Evolutionary conservation across 2,329 filamentous ascomycete genomes (phyloP), one percentile per base, ranked within the genome.

Genomic region (Alternaria triticimaculans): DNA sequence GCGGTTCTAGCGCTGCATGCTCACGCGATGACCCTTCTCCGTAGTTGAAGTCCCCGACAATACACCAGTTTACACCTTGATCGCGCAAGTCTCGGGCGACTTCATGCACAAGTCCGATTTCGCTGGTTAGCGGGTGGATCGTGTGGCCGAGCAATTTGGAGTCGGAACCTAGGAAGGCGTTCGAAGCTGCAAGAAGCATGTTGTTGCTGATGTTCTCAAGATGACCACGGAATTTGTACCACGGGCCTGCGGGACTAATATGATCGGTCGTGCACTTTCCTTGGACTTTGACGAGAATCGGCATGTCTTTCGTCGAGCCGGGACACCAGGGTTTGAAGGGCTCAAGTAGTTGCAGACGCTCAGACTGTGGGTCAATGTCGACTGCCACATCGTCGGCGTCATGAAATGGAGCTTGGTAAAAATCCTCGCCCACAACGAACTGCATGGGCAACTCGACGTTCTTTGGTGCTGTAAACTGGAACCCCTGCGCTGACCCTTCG

Each of bases 201-300:
- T 80, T 80, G 65, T 80, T 76, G 64, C 72, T 75, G 54, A 81
- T 81, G 44, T 80, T 80, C 37, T 80, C 78, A 3, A 81, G 75
- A 53, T 81, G 80, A 3, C 79, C 80, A 2, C 80, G 75, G 54
- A 80, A 82, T 12, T 77, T 78, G 46, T 78, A 80, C 80, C 80
- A 81, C 1, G 78, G 78, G 0, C 79, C 80, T 0, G 79, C 79
- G 1, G 79, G 78, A 1, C 78, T 79, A 25, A 82, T 81, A 28
- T 82, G 80, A 54, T 81, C 80, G 4, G 79, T 81, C 1, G 80
- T 81, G 54, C 78, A 80, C 61, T 82, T 82, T 6, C 80, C 78
- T 4, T 69, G 55, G 15, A 80, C 75, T 56, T 82, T 81, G 57
- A 80, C 64, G 2, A 81, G 68, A 6, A 81, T 64, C 5, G 53